Conservation (phyloP, 306 rosid genomes). For the Fragaria ananassa region DNA sequence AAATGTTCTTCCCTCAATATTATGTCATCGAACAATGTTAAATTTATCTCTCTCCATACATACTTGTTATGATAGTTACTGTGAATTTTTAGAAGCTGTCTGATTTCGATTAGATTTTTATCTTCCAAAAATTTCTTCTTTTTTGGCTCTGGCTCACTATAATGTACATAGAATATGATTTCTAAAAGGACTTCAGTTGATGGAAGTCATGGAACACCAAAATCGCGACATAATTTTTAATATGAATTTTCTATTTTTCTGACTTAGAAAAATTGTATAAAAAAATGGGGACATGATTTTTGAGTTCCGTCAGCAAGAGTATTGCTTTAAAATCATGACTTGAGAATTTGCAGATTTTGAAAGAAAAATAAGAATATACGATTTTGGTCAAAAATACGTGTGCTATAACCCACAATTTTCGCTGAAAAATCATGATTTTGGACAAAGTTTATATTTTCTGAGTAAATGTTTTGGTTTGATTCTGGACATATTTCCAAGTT, state of each 20-base stretch:
- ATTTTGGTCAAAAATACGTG: neutral
- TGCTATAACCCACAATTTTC: neutral
- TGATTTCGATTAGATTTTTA: neutral
- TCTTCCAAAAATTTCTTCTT: too few species aligned
- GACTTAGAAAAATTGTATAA: neutral
- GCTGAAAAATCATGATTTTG: neutral
- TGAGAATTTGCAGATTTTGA: neutral
- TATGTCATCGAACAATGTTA: conserved; percentile 41
- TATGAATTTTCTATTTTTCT: neutral
- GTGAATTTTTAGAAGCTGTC: neutral
- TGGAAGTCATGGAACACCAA: neutral
- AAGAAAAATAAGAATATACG: neutral
- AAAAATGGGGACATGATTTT: neutral
- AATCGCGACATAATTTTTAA: neutral
- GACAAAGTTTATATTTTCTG: neutral
- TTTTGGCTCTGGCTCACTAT: neutral
- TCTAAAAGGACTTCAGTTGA: neutral
- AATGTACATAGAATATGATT: neutral
- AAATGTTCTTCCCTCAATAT: conserved; percentile 6
- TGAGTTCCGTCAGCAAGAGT: neutral
- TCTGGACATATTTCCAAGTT: neutral
- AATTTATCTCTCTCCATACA: conserved; percentile 20
- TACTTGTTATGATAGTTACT: conserved; percentile 17
- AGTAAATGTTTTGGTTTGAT: neutral
- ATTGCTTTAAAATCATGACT: neutral